phyloP scores from a whole-genome alignment of 306 rosid species.

The Oemleria cerasiformis region DNA sequence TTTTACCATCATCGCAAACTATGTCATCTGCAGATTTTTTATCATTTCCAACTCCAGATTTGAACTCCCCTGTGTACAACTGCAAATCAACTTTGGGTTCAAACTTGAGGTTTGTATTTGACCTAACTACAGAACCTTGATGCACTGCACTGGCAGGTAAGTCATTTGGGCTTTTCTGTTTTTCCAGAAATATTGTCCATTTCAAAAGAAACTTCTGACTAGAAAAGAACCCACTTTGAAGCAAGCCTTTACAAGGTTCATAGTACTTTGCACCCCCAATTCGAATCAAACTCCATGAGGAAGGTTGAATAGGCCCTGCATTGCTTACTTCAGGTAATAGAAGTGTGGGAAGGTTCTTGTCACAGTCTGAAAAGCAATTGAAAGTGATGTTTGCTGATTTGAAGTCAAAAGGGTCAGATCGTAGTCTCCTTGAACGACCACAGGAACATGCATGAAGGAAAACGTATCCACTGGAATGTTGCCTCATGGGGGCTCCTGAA shows the following conservation, averaged over 20 bases:
- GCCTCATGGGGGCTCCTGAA: slow-evolving; percentile 31
- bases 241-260: slow-evolving; percentile 80
- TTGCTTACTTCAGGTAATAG: slow-evolving; percentile 56
- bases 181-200: slow-evolving; percentile 61
- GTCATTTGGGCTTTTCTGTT: slow-evolving; percentile 33
- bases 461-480: slow-evolving; percentile 84
- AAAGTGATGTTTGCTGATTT: slow-evolving; percentile 61
- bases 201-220: slow-evolving; percentile 66
- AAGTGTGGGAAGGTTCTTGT: slow-evolving; percentile 70
- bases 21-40: slow-evolving; percentile 39
- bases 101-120: slow-evolving; percentile 26
- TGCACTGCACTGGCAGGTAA: slow-evolving; percentile 36
- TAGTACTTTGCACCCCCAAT: slow-evolving; percentile 84
- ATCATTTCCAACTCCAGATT: slow-evolving; percentile 44
- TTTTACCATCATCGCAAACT: slow-evolving; percentile 48
- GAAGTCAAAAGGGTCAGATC: slow-evolving; percentile 88
- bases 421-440: slow-evolving; percentile 69
- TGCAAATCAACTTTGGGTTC: slow-evolving; percentile 34
- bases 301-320: slow-evolving; percentile 51
- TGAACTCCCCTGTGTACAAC: slow-evolving; percentile 37
- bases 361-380: slow-evolving; percentile 69
- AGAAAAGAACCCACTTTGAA: slow-evolving; percentile 82
- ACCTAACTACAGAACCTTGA: slow-evolving; percentile 39
- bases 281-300: slow-evolving; percentile 83
- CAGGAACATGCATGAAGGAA: slow-evolving; percentile 92